A percentile compares a stretch with the other conserved stretches of the same genome.
Evolutionary conservation across 208 protist species (phyloP).

Genomic region (Vickermania ingenoplastis): DNA sequence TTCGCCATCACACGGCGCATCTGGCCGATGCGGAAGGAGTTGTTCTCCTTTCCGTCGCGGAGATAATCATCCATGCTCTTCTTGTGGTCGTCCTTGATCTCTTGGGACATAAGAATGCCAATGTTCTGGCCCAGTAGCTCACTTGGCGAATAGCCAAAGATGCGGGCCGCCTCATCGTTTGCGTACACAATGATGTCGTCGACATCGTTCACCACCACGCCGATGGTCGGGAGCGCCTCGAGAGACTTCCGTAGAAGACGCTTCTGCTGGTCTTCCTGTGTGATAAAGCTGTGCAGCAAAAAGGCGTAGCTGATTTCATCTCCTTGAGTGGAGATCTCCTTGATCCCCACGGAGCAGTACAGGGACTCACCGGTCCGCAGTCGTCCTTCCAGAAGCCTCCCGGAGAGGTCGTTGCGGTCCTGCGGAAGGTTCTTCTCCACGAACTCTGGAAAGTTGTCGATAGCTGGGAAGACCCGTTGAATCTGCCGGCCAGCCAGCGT

Average conservation of each 20-base stretch:
- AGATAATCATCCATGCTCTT: constrained; percentile 8
- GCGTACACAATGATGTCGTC: constrained; percentile 8
- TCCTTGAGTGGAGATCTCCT: background rate
- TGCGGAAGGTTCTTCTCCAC: background rate
- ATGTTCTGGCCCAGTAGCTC: constrained; percentile 18
- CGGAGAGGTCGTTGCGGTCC: background rate
- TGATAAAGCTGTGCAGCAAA: constrained; percentile 1
- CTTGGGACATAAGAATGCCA: constrained; percentile 8
- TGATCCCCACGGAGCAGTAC: constrained; percentile 1
- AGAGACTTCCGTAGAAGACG: background rate
- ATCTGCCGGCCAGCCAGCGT: constrained; percentile 1
- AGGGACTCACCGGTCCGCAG: background rate
- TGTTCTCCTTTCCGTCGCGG: constrained; percentile 2
- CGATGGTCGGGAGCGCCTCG: background rate
- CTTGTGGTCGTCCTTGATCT: constrained; percentile 9
- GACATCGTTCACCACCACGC: constrained; percentile 3
- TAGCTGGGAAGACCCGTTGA: background rate
- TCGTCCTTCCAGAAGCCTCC: background rate
- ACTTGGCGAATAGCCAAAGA: constrained; percentile 11
- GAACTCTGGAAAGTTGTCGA: background rate
- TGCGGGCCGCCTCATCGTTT: background rate
- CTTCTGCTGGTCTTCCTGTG: background rate
- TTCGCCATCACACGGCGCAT: constrained; percentile 8
- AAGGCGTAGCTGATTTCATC: constrained; percentile 5
- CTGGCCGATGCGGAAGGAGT: constrained; percentile 7